Base-by-base conservation (phyloP, 345 rosid genomes). In the Lepidium didymum region DNA sequence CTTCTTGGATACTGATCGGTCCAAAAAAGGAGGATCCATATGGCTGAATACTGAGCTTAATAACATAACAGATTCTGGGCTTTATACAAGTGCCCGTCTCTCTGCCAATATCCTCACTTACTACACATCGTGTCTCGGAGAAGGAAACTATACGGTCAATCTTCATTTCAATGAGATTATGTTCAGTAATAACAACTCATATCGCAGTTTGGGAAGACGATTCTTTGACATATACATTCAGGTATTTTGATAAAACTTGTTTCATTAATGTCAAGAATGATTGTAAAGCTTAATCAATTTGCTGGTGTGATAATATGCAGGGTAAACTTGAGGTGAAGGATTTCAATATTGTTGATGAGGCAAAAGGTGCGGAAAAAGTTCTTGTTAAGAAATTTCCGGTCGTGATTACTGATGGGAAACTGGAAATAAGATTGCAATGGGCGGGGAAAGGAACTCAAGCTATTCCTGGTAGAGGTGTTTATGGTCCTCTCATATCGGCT, bases 161-260 rank as follows among this genome's bases (percentile, higher is more conserved):
- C 97, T 91, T 63, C 95, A 91, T 70, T 91, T 91, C 57, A 89
- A 89, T 16, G 96, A 91, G 77, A 86, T 84, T 21, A 62, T 74
- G 78, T 84, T 86, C 81, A 69, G 41, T 2, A 56, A 69, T 40
- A 75, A 79, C 51, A 63, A 67, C 35, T 69, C 76, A 3, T 85
- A 56, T 57, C 1, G 0, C 11, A 83, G 79, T 72, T 66, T 82
- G n/a, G 96, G 97, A 31, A 85, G 81, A 75, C 78, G 87, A 29
- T 57, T 79, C 33, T 91, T 88, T 41, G 83, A 91, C 78, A 80
- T 88, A 61, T 85, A 83, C 54, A 55, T 88, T 64, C 92, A 88
- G 89, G 95, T 88, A 72, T n/a, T 7, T n/a, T 54, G 6, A 43
- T 23, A 5, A 13, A 36, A 45, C 29, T 21, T 38, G 7, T 38